Percentiles rank a stretch among this genome's conserved stretches.
phyloP scores from a whole-genome alignment of 2,329 filamentous ascomycete genomes.

The Allantophomopsis lycopodina region DNA sequence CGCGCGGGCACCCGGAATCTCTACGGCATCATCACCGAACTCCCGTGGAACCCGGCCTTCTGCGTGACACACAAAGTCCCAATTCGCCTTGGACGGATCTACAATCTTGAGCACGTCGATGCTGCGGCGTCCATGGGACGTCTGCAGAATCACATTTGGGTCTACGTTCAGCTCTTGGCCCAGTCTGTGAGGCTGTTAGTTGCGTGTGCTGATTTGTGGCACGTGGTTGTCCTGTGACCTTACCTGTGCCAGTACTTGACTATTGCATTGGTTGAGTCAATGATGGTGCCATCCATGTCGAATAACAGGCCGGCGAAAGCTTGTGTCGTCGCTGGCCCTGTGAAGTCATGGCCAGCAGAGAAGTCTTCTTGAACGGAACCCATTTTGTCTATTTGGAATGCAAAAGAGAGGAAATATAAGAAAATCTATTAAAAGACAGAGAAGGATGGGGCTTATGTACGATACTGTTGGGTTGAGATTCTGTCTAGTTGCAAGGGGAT shows the following conservation, averaged over 20 bases:
- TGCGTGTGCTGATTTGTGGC: background rate
- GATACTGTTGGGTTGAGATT: no score
- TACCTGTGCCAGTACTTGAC: slow-evolving; percentile 56
- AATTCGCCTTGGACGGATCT: slow-evolving; percentile 74
- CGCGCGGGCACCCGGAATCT: slow-evolving; percentile 70
- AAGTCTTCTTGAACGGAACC: no score
- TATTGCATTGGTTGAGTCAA: slow-evolving; percentile 63
- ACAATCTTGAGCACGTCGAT: slow-evolving; percentile 77
- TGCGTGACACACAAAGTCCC: slow-evolving; percentile 73
- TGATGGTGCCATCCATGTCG: slow-evolving; percentile 70
- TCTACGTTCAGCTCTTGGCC: slow-evolving; percentile 74
- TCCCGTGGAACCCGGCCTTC: slow-evolving; percentile 67
- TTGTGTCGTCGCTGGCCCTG: no score
- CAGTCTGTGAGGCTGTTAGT: slow-evolving; percentile 33
- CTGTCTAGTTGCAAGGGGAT: no score
- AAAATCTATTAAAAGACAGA: no score
- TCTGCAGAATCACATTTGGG: slow-evolving; percentile 73
- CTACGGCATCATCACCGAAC: slow-evolving; percentile 65
- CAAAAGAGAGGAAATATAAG: no score
- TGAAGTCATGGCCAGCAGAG: no score
- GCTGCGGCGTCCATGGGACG: slow-evolving; percentile 78
- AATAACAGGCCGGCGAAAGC: slow-evolving; percentile 23
- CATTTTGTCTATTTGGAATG: no score
- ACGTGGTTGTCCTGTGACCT: background rate
- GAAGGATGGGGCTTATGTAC: no score